Conservation (phyloP, 208 protist genomes). For the Leishmania amazonensis region DNA sequence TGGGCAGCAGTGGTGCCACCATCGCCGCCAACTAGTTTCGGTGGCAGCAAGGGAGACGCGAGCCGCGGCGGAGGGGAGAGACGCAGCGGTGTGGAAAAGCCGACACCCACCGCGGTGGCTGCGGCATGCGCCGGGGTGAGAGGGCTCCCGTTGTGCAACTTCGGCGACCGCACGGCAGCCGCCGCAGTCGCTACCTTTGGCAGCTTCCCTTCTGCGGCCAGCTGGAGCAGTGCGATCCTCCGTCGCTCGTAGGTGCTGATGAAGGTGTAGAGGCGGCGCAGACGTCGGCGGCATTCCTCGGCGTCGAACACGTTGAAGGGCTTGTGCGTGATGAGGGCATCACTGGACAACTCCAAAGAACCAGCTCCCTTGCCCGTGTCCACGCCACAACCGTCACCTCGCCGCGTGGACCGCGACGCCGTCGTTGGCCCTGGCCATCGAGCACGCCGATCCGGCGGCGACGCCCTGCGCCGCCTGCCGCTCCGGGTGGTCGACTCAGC, state of each 20-base stretch:
- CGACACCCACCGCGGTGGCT: not conserved
- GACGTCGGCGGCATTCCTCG: slow-evolving; percentile 54
- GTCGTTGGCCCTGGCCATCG: not conserved
- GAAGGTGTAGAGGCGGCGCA: slow-evolving; percentile 59
- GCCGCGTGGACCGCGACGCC: not conserved
- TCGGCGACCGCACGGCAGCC: not conserved
- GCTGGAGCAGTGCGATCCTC: slow-evolving; percentile 27
- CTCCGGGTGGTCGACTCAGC: not conserved
- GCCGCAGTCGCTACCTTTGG: not conserved
- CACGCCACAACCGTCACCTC: not conserved
- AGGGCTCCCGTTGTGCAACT: not conserved
- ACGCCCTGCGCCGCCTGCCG: slow-evolving; percentile 2
- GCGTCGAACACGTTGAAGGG: slow-evolving; percentile 63
- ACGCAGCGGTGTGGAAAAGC: not conserved
- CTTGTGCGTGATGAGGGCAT: slow-evolving; percentile 14
- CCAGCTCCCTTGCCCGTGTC: not conserved
- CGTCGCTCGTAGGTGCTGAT: slow-evolving; percentile 34
- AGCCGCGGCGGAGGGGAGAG: slow-evolving; percentile 10
- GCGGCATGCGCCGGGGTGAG: not conserved
- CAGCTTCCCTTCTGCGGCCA: slow-evolving; percentile 21
- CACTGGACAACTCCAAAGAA: slow-evolving; percentile 1
- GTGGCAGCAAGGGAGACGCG: not conserved
- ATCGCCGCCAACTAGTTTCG: not conserved
- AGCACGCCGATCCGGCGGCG: not conserved
- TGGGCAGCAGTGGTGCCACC: not conserved